phyloP scores from a whole-genome alignment of 75 land plant species.

The Cryptomeria japonica region DNA sequence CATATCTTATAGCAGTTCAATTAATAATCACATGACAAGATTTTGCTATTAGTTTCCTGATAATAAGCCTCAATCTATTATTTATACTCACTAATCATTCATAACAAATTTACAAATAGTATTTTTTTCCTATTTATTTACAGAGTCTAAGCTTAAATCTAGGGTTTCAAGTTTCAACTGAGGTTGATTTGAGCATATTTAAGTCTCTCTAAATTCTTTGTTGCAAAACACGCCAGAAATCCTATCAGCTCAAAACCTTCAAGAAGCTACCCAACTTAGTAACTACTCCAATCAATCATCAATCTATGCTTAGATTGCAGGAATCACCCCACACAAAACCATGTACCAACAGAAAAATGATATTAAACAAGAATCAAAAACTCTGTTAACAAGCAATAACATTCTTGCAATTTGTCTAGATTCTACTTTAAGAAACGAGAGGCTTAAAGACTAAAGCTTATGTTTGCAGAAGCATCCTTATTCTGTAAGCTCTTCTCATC shows the following conservation, averaged over 20 bases:
- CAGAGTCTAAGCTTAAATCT: not conserved
- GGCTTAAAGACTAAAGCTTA: not conserved
- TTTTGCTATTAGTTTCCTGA: not conserved
- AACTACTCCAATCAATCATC: not conserved
- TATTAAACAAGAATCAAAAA: not conserved
- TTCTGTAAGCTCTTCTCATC: not conserved
- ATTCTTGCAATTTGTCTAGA: not conserved
- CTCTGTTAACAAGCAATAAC: not conserved
- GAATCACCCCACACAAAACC: not conserved
- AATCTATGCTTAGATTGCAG: not conserved
- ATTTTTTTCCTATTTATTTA: not conserved
- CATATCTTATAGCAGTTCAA: not conserved
- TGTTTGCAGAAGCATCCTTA: not conserved
- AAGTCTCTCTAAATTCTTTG: not conserved
- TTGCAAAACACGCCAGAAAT: not conserved
- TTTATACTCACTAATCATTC: not conserved
- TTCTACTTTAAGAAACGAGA: not conserved
- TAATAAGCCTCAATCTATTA: not conserved
- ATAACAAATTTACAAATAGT: not conserved
- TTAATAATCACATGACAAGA: not conserved
- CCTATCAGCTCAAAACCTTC: not conserved
- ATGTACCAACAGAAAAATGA: not conserved
- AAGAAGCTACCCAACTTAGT: not conserved
- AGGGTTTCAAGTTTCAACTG: too few relatives aligned
- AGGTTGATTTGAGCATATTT: too few relatives aligned